Evolutionary conservation across 2,329 filamentous ascomycete genomes (phyloP), one percentile per base, ranked within the genome.

Genomic region (Chaetomiaceae sp.): DNA sequence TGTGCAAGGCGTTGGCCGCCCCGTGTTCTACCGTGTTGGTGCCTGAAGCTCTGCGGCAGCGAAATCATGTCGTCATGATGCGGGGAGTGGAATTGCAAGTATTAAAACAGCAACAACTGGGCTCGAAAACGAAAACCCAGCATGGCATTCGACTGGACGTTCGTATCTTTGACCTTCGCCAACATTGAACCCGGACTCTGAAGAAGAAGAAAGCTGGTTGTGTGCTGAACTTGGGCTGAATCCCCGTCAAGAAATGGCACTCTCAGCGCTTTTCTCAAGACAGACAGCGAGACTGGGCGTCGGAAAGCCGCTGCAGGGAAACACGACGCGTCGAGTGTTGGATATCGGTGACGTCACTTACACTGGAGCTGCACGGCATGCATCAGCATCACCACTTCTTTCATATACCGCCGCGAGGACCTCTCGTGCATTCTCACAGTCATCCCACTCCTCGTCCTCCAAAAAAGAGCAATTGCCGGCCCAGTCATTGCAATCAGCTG

Each of bases 301-400:
- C n/a, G 21, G 23, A 7, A 31, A n/a, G 12, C 16, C 31, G 17
- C 16, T 16, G 4, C 31, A 38, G n/a, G 23, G 27, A 12, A 25
- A 25, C 34, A 40, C 19, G 4, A n/a, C 44, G 25, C 5, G 17
- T 17, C 27, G 30, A 4, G 3, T 25, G 30, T 27, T 5, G 9
- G 38, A 17, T 13, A 27, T 30, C 17, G 4, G 49, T 51, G 49
- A 51, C 49, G 49, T 51, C 49, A 51, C 38, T 25, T 47, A 38
- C 39, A 38, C 31, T n/a, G n/a, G n/a, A n/a, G n/a, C n/a, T n/a
- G n/a, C n/a, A n/a, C 12, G 10, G 40, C 21, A 5, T 8, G 14
- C 43, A n/a, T 38, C 6, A 8, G n/a, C 49, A 51, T 38, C 38
- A 39, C 43, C 38, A 43, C 44, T n/a, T 10, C 30, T 39, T 42